These are phyloP conservation scores for Ilex asprella DNA, from an alignment of 257 asterid species.

Conservation along the genomic window DNA sequence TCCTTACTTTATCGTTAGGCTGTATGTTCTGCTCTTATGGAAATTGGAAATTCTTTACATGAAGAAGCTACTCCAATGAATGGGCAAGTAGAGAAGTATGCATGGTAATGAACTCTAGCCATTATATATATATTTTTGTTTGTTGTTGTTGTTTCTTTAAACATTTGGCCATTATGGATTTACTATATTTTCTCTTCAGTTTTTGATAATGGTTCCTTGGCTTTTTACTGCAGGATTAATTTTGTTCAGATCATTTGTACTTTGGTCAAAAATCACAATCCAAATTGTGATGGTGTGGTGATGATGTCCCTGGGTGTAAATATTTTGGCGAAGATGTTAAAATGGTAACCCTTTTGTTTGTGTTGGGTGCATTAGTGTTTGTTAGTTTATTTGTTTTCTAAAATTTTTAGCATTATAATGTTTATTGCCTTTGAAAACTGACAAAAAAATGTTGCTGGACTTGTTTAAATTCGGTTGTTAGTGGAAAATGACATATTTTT, in stretches of 20 bases:
- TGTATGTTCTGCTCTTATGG: slow-evolving; percentile 64
- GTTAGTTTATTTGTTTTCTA: slow-evolving; percentile 5
- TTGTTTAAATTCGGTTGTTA: neutral
- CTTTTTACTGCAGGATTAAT: slow-evolving; percentile 53
- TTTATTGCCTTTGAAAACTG: too few relatives aligned
- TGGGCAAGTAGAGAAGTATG: slow-evolving; percentile 36
- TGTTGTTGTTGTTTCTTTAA: slow-evolving; percentile 8
- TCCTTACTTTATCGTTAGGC: slow-evolving; percentile 35
- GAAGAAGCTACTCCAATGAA: slow-evolving; percentile 28
- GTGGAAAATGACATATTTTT: too few relatives aligned
- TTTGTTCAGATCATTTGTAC: slow-evolving; percentile 72
- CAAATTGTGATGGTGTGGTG: slow-evolving; percentile 49
- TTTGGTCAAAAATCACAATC: slow-evolving; percentile 55
- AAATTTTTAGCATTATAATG: slow-evolving; percentile 2
- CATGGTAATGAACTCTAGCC: slow-evolving; percentile 29
- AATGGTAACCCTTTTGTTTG: slow-evolving; percentile 45
- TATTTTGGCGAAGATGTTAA: slow-evolving; percentile 72
- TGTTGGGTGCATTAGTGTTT: slow-evolving; percentile 9
- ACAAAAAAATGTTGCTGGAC: neutral
- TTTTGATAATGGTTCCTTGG: slow-evolving; percentile 8
- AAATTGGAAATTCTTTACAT: slow-evolving; percentile 31
- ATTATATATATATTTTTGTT: slow-evolving; percentile 5
- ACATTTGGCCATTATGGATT: slow-evolving; percentile 8
- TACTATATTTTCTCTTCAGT: slow-evolving; percentile 9
- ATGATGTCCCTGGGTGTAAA: slow-evolving; percentile 80